These are phyloP conservation scores for Eimeria praecox DNA, from an alignment of 169 alveolate genomes.

Conservation along the genomic window DNA sequence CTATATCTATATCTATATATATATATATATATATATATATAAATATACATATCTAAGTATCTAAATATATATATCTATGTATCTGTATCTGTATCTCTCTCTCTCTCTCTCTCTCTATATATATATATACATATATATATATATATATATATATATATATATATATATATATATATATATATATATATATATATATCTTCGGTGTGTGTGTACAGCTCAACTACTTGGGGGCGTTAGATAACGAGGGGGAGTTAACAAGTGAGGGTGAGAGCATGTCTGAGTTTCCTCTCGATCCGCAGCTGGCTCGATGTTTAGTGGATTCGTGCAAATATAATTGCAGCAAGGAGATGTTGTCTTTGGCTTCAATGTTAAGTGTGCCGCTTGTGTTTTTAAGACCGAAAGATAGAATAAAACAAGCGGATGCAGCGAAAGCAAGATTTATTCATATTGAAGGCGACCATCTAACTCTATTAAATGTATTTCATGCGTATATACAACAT, in stretches of 20 bases:
- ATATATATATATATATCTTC: not conserved
- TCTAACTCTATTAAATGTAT: constrained; percentile 96
- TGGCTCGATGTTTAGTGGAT: constrained; percentile 93
- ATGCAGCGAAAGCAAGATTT: constrained; percentile 91
- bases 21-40: not conserved
- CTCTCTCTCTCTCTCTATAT: not conserved
- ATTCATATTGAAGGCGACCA: constrained; percentile 99
- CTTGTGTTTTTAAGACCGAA: constrained; percentile 96
- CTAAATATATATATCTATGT: too few species aligned
- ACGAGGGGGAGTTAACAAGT: constrained; percentile 98
- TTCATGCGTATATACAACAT: constrained; percentile 87
- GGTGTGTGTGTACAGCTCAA: constrained; percentile 91
- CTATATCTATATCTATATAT: not conserved
- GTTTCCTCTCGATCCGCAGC: constrained; percentile 99
- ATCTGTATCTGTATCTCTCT: not conserved
- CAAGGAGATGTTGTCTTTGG: constrained; percentile 78
- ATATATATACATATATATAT: not conserved
- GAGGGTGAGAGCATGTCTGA: constrained; percentile 98
- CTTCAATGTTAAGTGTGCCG: constrained; percentile 96
- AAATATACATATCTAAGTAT: not conserved
- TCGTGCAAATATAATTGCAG: constrained; percentile 74
- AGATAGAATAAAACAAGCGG: constrained; percentile 87
- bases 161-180: not conserved
- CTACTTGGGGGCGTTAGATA: constrained; percentile 98
- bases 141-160: not conserved